Evolutionary conservation across 2,329 filamentous ascomycete species (phyloP).

Genomic region (Pyricularia sp.): DNA sequence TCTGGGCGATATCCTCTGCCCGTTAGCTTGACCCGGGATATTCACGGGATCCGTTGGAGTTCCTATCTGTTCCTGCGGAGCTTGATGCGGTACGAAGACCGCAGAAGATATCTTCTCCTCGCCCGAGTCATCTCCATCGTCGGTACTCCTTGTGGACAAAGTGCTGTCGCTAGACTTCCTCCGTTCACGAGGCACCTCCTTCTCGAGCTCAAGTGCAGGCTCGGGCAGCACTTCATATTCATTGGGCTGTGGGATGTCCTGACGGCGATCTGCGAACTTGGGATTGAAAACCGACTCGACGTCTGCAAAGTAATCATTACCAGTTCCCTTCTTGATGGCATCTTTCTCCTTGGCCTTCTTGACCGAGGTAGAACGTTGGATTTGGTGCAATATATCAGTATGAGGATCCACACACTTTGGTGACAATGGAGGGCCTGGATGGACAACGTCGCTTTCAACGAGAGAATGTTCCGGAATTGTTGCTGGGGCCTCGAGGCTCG

Average conservation of each 20-base stretch:
- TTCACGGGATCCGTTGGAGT: background rate
- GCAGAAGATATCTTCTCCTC: conserved; percentile 84
- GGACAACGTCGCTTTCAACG: background rate
- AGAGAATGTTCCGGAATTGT: background rate
- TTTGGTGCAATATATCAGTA: background rate
- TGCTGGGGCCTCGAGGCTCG: background rate
- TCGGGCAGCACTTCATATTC: conserved; percentile 6
- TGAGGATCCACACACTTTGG: conserved; percentile 9
- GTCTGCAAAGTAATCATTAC: conserved; percentile 5
- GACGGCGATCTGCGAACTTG: background rate
- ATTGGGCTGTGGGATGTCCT: background rate
- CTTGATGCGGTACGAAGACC: conserved; percentile 70
- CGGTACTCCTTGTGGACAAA: conserved; percentile 27
- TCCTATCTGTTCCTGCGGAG: conserved; percentile 18
- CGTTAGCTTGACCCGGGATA: background rate
- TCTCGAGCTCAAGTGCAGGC: background rate
- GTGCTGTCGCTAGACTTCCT: conserved; percentile 29
- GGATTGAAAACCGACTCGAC: background rate
- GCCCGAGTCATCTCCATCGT: conserved; percentile 54
- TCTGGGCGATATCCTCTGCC: background rate
- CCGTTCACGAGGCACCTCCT: conserved; percentile 14
- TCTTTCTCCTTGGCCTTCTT: conserved; percentile 1
- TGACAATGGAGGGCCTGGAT: conserved; percentile 7
- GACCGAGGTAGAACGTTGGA: background rate
- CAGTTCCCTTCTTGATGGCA: background rate